These are phyloP conservation scores for Ustilago vetiveriae DNA, from an alignment of 1,284 basidiomycete species.

Conservation along the genomic window DNA sequence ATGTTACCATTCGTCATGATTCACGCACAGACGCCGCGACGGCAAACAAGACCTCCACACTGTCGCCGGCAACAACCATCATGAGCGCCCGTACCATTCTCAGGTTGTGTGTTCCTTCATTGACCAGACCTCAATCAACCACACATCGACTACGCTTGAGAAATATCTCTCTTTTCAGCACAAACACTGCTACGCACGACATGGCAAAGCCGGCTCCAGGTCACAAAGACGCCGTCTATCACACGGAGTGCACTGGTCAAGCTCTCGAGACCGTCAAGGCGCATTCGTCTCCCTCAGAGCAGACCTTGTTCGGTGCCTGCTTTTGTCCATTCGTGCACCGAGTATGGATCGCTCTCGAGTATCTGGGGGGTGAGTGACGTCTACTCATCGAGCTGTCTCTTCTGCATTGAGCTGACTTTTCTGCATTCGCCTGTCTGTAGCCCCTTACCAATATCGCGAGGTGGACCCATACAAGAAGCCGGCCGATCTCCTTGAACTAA, in stretches of 20 bases:
- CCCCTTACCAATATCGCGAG: constrained; percentile 70
- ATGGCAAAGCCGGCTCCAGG: constrained; percentile 47
- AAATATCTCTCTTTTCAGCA: neutral
- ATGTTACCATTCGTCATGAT: constrained; percentile 2
- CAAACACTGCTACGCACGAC: constrained; percentile 3
- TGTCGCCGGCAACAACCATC: neutral
- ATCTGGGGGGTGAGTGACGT: constrained; percentile 26
- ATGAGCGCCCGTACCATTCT: neutral
- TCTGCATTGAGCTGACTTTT: too few species aligned
- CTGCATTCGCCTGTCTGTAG: neutral
- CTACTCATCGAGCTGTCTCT: too few species aligned
- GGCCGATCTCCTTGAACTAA: constrained; percentile 77
- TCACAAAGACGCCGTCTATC: constrained; percentile 46
- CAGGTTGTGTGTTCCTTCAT: neutral
- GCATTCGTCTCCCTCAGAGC: constrained; percentile 67
- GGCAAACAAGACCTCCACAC: constrained; percentile 11
- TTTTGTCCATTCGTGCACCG: constrained; percentile 78
- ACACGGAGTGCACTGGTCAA: constrained; percentile 71
- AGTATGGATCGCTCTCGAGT: constrained; percentile 77
- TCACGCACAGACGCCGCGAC: constrained; percentile 1
- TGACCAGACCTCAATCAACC: neutral
- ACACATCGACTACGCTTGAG: too few species aligned
- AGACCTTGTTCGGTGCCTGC: constrained; percentile 76
- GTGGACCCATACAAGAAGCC: constrained; percentile 85
- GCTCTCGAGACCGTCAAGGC: constrained; percentile 73